Evolutionary conservation across 495 filamentous ascomycete genomes (phyloP).

Genomic region (Aspergillus wentii): DNA sequence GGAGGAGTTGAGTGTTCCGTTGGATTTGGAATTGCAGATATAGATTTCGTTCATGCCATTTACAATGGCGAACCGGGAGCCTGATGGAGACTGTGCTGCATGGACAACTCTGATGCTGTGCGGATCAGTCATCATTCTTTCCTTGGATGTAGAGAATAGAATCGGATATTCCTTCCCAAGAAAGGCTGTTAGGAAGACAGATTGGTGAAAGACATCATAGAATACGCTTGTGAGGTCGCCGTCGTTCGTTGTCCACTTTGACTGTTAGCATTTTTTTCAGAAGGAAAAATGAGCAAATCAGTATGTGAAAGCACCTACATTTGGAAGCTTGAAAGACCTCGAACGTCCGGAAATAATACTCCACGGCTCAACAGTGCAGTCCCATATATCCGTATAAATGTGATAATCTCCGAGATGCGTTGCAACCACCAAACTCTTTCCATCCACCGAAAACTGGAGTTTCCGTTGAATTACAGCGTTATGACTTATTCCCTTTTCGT

Average conservation of each 20-base stretch:
- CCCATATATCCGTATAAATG: conserved; percentile 20
- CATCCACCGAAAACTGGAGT: conserved; percentile 18
- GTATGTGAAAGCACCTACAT: conserved; percentile 7
- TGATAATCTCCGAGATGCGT: conserved; percentile 15
- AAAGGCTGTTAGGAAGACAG: conserved; percentile 17
- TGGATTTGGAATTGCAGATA: conserved; percentile 16
- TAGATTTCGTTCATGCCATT: conserved; percentile 19
- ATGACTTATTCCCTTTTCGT: conserved; percentile 1
- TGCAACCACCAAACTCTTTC: conserved; percentile 16
- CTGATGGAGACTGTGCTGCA: conserved; percentile 20
- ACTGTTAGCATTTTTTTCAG: conserved; percentile 4
- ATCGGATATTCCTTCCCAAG: conserved; percentile 19
- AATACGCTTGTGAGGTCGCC: conserved; percentile 17
- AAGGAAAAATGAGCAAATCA: background rate
- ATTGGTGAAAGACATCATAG: conserved; percentile 16
- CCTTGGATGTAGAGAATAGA: conserved; percentile 9
- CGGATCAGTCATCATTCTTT: conserved; percentile 7
- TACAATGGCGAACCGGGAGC: conserved; percentile 14
- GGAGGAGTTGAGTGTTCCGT: conserved; percentile 11
- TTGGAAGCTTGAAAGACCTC: conserved; percentile 15
- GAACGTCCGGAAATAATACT: conserved; percentile 10
- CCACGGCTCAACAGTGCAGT: conserved; percentile 16
- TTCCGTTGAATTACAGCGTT: conserved; percentile 13
- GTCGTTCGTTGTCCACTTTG: conserved; percentile 16
- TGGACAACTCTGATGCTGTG: conserved; percentile 14